Conservation (phyloP, 2,329 filamentous ascomycete species). For the Sporothrix brunneoviolacea region DNA sequence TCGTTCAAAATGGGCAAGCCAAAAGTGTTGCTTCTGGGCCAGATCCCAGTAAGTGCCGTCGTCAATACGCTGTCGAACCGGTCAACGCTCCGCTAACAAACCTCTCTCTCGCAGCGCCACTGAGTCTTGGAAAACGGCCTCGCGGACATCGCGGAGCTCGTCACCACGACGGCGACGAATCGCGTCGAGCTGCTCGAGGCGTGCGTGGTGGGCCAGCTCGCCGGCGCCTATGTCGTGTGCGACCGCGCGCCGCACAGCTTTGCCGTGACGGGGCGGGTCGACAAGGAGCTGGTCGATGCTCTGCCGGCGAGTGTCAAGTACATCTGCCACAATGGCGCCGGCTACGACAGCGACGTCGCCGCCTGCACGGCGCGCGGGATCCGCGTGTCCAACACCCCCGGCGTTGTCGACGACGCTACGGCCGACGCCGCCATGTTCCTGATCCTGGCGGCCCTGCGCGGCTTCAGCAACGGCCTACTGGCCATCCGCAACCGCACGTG, state of each 20-base stretch:
- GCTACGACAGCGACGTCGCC: conserved; percentile 64
- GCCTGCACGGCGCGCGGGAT: conserved; percentile 55
- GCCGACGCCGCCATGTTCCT: conserved; percentile 66
- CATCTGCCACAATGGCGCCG: conserved; percentile 24
- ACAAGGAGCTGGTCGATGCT: conserved; percentile 49
- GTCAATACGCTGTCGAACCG: no score
- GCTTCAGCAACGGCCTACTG: conserved; percentile 55
- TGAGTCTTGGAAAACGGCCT: conserved; percentile 7
- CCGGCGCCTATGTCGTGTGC: conserved; percentile 8
- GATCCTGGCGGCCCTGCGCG: conserved; percentile 61
- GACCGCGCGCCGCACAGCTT: conserved; percentile 10
- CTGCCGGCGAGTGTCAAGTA: conserved; percentile 31
- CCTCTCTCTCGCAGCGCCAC: no score
- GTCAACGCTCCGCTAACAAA: no score
- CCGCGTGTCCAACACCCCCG: conserved; percentile 60
- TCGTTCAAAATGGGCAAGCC: no score
- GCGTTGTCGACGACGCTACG: conserved; percentile 61
- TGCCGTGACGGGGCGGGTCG: conserved; percentile 52
- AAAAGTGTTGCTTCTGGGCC: no score
- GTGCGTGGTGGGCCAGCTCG: conserved; percentile 4
- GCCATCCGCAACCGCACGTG: conserved; percentile 54
- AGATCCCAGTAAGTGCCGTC: no score
- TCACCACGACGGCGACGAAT: not conserved
- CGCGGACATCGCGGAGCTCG: conserved; percentile 7
- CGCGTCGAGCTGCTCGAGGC: conserved; percentile 4